Base-by-base conservation (phyloP, 1,284 basidiomycete genomes). In the Neolentinus lepideus region DNA sequence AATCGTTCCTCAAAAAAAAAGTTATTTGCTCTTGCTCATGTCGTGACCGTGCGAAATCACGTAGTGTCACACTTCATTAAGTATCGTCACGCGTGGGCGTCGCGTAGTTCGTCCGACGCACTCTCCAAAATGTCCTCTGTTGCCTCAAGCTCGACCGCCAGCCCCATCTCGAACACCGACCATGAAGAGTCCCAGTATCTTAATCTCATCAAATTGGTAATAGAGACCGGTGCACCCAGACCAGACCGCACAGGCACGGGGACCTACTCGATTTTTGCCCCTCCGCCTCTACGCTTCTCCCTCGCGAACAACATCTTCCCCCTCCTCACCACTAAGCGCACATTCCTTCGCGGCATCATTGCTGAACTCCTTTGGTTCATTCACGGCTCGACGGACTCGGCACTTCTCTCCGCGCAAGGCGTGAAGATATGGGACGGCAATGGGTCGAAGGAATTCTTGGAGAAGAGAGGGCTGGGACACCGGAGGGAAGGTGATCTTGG, bases 361-460 rank as follows among this genome's bases (percentile, higher is more conserved):
- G 94, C 98, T 68, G 96, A 99, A 66, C 83, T 99, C 0, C 79
- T 99, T 3, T 99, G 97, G 96, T 99, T 99, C 66, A 77, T 98
- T 16, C 76, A 79, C 22, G 96, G 95, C 1, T 81, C 77, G 22
- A 98, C 96, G 0, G 92, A 98, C 71, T 85, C 90, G 0, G 84
- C 77, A 9, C 63, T 87, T 0, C 80, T 99, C 31, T 84, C 85
- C 0, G 77, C 81, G n/a, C 90, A 90, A 65, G 93, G 91, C 51
- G 82, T 99, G 59, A 90, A 92, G 67, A 99, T 99, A 63, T 99
- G 97, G 96, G 94, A 98, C 67, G 95, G 94, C 0, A 99, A 99
- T 63, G 96, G 94, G 6, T 90, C 88, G 11, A 81, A 87, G 60
- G 88, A 84, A 58, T 99, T 96, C 64, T 73, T 99, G 35, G 91